Conservation (phyloP, 768 basidiomycete genomes). For the Asterophora parasitica region DNA sequence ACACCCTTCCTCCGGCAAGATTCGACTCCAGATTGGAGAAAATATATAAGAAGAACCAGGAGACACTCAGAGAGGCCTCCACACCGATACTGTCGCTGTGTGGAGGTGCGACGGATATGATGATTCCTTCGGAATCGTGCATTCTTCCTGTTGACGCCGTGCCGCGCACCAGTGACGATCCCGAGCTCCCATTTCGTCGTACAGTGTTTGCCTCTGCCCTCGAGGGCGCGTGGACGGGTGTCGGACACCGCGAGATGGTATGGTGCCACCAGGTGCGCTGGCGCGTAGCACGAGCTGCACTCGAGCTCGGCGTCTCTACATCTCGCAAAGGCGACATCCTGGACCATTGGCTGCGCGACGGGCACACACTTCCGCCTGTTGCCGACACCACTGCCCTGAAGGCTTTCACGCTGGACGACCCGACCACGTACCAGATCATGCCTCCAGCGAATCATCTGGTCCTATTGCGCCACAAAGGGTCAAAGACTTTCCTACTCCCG, state of each 20-base stretch:
- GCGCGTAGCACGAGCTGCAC: conserved; percentile 73
- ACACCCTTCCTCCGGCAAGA: conserved; percentile 80
- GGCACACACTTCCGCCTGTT: conserved; percentile 38
- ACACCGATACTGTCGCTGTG: conserved; percentile 81
- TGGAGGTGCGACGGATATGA: conserved; percentile 87
- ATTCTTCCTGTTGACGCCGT: conserved; percentile 38
- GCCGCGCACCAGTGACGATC: conserved; percentile 8
- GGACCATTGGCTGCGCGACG: conserved; percentile 68
- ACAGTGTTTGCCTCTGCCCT: conserved; percentile 83
- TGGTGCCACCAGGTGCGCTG: conserved; percentile 99
- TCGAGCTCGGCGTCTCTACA: conserved; percentile 51
- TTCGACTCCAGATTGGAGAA: conserved; percentile 76
- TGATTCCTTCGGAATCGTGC: conserved; percentile 90
- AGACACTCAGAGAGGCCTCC: conserved; percentile 35
- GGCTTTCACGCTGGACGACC: conserved; percentile 18
- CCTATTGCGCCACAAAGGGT: conserved; percentile 37
- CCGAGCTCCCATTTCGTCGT: conserved; percentile 34
- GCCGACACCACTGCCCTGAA: conserved; percentile 6
- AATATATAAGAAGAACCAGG: conserved; percentile 54
- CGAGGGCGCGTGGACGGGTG: conserved; percentile 91
- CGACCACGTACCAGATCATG: conserved; percentile 32
- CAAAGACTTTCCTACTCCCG: conserved; percentile 51
- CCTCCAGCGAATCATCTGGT: conserved; percentile 33
- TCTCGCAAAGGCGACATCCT: conserved; percentile 35
- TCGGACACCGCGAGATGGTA: conserved; percentile 94